Base-by-base conservation (phyloP, 2,329 filamentous ascomycete genomes). In the Penicillium sp. region DNA sequence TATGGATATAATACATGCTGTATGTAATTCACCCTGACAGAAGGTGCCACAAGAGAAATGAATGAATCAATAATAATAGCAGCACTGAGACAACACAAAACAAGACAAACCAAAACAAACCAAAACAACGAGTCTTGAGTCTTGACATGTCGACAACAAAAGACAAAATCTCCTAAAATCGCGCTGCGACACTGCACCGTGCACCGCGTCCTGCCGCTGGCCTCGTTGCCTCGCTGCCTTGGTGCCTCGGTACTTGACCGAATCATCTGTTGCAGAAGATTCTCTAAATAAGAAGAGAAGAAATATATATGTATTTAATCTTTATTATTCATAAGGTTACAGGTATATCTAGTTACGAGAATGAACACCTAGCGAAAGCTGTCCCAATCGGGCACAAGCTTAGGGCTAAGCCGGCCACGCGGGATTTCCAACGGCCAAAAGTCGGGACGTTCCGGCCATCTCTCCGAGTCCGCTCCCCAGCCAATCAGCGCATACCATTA, bases 101-200 rank as follows among this genome's bases (percentile, higher is more conserved):
- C 26, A 28, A n/a, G n/a, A n/a, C n/a, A n/a, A n/a, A n/a, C n/a
- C n/a, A n/a, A n/a, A n/a, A n/a, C n/a, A n/a, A n/a, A n/a, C n/a
- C n/a, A n/a, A n/a, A n/a, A n/a, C n/a, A n/a, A n/a, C n/a, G n/a
- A n/a, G n/a, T n/a, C n/a, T n/a, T n/a, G n/a, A n/a, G n/a, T n/a
- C n/a, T 8, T 28, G 26, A 28, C 26, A 28, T 40, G 12, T 43
- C 40, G 40, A 43, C n/a, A 43, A 43, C 9, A 3, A 38, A 4
- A 16, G 33, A 38, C 7, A 18, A 21, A 18, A 21, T 12, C 40
- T 21, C 9, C 38, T 42, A 42, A n/a, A 42, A 42, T 42, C 38
- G 16, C 38, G 38, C 26, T 54, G 33, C 43, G 14, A 54, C 52
- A 40, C 43, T 48, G 33, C 43, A 47, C 51, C 26, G 50, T 52